Conservation (phyloP, 2,329 filamentous ascomycete genomes). For the Cercospora beticola region DNA sequence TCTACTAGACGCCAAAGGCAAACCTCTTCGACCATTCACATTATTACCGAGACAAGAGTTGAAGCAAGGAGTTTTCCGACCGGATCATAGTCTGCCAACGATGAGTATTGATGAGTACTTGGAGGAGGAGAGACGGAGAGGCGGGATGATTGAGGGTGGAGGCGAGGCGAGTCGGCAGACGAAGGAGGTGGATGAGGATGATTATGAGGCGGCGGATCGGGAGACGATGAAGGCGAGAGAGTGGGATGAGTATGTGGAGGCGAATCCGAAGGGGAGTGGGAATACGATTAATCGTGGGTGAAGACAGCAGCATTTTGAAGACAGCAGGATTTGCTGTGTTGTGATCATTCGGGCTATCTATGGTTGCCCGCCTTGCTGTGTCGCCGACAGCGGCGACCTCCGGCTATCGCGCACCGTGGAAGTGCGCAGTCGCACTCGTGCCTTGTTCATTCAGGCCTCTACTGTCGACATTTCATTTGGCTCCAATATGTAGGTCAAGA, state of each 20-base stretch:
- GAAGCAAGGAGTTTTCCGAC: conserved; percentile 77
- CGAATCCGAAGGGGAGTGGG: conserved; percentile 79
- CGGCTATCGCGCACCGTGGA: neutral
- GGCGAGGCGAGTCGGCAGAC: conserved; percentile 69
- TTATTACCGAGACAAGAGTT: conserved; percentile 68
- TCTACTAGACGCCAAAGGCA: conserved; percentile 73
- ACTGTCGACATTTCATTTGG: neutral
- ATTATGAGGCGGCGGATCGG: conserved; percentile 79
- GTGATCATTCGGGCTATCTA: neutral
- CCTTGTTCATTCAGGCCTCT: neutral
- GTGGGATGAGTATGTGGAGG: conserved; percentile 94
- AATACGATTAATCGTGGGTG: conserved; percentile 79
- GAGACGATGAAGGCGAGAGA: conserved; percentile 90
- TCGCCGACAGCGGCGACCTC: neutral
- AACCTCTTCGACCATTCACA: conserved; percentile 87
- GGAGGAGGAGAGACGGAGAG: conserved; percentile 80
- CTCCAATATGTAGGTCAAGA: neutral
- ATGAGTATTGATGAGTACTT: conserved; percentile 99
- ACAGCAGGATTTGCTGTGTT: neutral
- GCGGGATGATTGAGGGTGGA: conserved; percentile 88
- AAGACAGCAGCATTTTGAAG: no score
- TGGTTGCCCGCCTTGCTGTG: no score
- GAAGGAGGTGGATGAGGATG: conserved; percentile 81
- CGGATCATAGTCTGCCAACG: conserved; percentile 89
- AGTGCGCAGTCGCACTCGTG: neutral